Base-by-base conservation (phyloP, 2,329 filamentous ascomycete species). In the Dactylonectria macrodidyma region DNA sequence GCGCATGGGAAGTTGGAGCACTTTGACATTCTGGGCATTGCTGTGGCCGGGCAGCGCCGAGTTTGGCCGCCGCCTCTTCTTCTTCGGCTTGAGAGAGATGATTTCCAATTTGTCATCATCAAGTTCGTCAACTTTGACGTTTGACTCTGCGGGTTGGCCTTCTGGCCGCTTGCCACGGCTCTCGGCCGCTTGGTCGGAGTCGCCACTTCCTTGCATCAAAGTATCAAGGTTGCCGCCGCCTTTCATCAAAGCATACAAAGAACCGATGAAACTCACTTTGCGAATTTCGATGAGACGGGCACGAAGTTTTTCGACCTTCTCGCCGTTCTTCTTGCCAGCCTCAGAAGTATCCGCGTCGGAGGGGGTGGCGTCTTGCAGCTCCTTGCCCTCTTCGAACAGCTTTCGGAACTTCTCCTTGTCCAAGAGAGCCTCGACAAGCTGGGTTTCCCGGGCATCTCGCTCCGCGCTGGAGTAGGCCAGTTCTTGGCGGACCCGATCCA, bases 371-470 rank as follows among this genome's bases (percentile, higher is more conserved):
- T 83, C 83, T 72, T 83, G 81, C 61, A 84, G 68, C 69, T 85
- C 83, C 62, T 78, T 83, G 62, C 79, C 78, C 57, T 84, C 83
- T 70, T 88, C 87, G 41, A 85, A 79, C 65, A 88, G 84, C 77
- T 88, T 87, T 62, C 87, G 85, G 61, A 90, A 81, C 77, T 87
- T 86, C 67, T 91, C 89, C 77, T 91, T 91, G 69, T 86, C 85
- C 52, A 91, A 82, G 19, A 91, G 82, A 51, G 88, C 86, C 47
- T 89, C 84, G 71, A 91, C 84, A 26, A 91, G 84, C 75, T 91
- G 89, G 54, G 85, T 84, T 79, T 89, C 88, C 74, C 89, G 85
- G 67, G 86, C 83, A 60, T 90, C 88, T 57, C 84, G 82, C 76
- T 91, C 88, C 62, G 84, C 81, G 67, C 81, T 82, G 57, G 86